A percentile compares a stretch with the other conserved stretches of the same genome.
Conservation (phyloP, 23 red algal genomes). For the Gracilariopsis chorda region DNA sequence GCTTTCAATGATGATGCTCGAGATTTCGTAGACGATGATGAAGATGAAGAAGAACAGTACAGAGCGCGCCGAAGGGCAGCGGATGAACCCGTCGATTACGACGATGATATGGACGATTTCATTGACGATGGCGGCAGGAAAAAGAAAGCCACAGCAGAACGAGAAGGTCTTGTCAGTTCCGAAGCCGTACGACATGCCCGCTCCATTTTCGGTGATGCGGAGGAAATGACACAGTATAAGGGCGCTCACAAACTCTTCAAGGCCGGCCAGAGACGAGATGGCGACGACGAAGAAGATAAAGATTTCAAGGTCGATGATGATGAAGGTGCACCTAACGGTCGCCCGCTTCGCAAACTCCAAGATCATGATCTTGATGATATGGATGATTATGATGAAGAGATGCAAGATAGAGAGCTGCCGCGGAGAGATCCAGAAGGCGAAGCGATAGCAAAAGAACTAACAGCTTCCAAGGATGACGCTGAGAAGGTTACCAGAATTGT, state of each 20-base stretch:
- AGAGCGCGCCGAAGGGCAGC: conserved; percentile 28
- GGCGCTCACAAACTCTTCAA: conserved; percentile 33
- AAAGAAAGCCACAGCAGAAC: neutral
- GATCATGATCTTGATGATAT: neutral
- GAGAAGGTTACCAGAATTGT: conserved; percentile 47
- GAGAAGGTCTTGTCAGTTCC: conserved; percentile 54
- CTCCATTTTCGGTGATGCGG: conserved; percentile 57
- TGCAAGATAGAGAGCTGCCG: neutral
- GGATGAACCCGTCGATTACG: conserved; percentile 50
- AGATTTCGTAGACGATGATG: conserved; percentile 42
- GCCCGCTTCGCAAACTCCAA: conserved; percentile 11
- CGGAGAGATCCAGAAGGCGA: neutral
- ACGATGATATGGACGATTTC: conserved; percentile 84
- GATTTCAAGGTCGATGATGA: neutral
- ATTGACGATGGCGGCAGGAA: conserved; percentile 67
- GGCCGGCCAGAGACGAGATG: neutral
- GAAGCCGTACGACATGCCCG: conserved; percentile 59
- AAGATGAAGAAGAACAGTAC: conserved; percentile 44
- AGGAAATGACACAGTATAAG: conserved; percentile 56
- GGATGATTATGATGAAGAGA: conserved; percentile 12
- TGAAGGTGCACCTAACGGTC: neutral
- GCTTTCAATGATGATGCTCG: conserved; percentile 26
- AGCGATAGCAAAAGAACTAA: conserved; percentile 16
- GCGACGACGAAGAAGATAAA: conserved; percentile 50
- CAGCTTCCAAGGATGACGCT: conserved; percentile 13